Percentiles rank a stretch among this genome's conserved stretches.
phyloP scores from a whole-genome alignment of 108 stramenopile genomes.

The Cyclotella choctawhatcheeana region DNA sequence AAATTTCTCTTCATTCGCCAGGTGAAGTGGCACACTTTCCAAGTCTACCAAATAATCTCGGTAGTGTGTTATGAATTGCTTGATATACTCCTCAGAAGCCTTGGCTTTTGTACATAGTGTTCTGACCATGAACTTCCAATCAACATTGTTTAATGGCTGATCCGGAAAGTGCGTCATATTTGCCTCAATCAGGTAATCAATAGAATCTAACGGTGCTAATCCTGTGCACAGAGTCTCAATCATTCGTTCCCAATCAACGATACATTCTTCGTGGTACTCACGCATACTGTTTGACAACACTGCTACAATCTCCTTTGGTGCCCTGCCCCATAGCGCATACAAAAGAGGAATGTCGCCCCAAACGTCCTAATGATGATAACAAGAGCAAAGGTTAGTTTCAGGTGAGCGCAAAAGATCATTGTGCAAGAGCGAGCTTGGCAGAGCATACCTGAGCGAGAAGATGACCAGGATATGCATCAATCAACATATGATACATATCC shows the following conservation, averaged over 20 bases:
- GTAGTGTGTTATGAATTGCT: constrained; percentile 1
- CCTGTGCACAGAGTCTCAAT: constrained; percentile 10
- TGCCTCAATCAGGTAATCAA: constrained; percentile 14
- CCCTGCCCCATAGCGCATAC: constrained; percentile 27
- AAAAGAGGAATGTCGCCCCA: constrained; percentile 33
- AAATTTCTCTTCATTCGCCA: constrained; percentile 13
- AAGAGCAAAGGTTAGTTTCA: too few species aligned
- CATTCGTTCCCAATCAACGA: constrained; percentile 16
- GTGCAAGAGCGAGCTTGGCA: too few species aligned
- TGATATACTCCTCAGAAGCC: constrained; percentile 16
- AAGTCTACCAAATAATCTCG: constrained; percentile 6
- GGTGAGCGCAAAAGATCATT: too few species aligned
- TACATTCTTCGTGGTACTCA: background rate
- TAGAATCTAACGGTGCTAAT: constrained; percentile 8
- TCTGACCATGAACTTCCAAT: constrained; percentile 20
- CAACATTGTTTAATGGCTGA: background rate
- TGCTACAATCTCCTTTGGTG: constrained; percentile 12
- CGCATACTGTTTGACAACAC: constrained; percentile 7
- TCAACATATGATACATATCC: constrained; percentile 24
- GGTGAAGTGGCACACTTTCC: background rate
- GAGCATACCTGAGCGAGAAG: constrained; percentile 17
- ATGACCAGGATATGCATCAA: constrained; percentile 2
- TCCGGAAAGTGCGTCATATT: constrained; percentile 7
- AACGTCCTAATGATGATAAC: too few species aligned
- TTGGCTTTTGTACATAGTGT: constrained; percentile 15